Evolutionary conservation across 2,329 filamentous ascomycete genomes (phyloP).

Genomic region (Meredithiella fracta): DNA sequence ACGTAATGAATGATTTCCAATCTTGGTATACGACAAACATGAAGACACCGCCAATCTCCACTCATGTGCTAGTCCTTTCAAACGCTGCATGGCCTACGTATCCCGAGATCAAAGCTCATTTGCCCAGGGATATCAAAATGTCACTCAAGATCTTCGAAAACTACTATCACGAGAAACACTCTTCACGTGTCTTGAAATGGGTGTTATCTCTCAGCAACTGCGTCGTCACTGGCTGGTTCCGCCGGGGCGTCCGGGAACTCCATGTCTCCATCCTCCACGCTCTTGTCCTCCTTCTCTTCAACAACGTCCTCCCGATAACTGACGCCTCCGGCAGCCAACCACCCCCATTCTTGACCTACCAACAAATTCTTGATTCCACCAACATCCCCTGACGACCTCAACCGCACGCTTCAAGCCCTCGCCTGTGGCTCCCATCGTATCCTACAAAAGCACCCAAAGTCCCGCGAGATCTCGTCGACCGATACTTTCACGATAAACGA

Average conservation of each 20-base stretch:
- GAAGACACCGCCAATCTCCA: conserved; percentile 37
- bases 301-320: conserved; percentile 34
- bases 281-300: conserved; percentile 80
- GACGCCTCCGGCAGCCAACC: conserved; percentile 21
- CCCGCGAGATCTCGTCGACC: conserved; percentile 53
- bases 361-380: conserved; percentile 57
- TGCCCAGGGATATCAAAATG: conserved; percentile 59
- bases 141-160: conserved; percentile 66
- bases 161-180: conserved; percentile 83
- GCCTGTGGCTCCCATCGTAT: conserved; percentile 82
- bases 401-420: conserved; percentile 83
- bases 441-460: conserved; percentile 43
- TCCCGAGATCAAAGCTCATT: conserved; percentile 51
- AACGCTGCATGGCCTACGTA: conserved; percentile 88
- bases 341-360: conserved; percentile 45
- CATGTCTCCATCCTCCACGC: conserved; percentile 87
- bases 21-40: conserved; percentile 24
- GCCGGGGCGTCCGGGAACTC: conserved; percentile 69
- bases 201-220: conserved; percentile 89
- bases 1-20: conserved; percentile 78
- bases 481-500: conserved; percentile 79
- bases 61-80: conserved; percentile 81
- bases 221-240: conserved; percentile 65
- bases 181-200: conserved; percentile 73
- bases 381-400: conserved; percentile 59